phyloP scores from a whole-genome alignment of 352 stramenopile genomes.

The Hyaloperonospora brassicae region DNA sequence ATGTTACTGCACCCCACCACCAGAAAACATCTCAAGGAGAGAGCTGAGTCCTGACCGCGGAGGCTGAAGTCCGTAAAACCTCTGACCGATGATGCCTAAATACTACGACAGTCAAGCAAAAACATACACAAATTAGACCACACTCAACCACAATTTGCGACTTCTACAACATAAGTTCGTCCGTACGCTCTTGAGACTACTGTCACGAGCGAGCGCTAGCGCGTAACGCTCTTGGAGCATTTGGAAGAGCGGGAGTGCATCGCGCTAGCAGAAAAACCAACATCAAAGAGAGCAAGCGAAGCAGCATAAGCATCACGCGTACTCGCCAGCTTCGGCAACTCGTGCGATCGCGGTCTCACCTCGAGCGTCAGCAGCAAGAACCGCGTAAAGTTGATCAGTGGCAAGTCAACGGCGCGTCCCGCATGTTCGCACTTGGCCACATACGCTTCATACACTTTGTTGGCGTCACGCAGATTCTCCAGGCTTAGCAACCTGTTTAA shows the following conservation, averaged over 20 bases:
- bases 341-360: slow-evolving; percentile 9
- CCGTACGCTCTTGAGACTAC: slow-evolving; percentile 72
- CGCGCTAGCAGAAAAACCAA: slow-evolving; percentile 35
- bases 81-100: slow-evolving; percentile 76
- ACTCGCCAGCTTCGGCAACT: too few relatives aligned
- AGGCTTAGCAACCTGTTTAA: slow-evolving; percentile 55
- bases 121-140: too few relatives aligned
- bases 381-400: slow-evolving; percentile 75
- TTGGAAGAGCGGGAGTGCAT: slow-evolving; percentile 81
- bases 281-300: slow-evolving; percentile 2
- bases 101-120: slow-evolving; percentile 35
- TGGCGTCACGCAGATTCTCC: slow-evolving; percentile 83
- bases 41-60: slow-evolving; percentile 71
- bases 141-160: too few relatives aligned
- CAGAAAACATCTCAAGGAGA: slow-evolving; percentile 77
- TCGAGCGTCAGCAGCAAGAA: slow-evolving; percentile 82
- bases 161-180: not conserved
- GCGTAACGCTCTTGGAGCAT: slow-evolving; percentile 82
- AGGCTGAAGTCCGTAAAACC: slow-evolving; percentile 81
- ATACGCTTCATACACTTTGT: slow-evolving; percentile 67
- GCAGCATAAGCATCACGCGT: not conserved
- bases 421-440: slow-evolving; percentile 39
- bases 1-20: slow-evolving; percentile 48
- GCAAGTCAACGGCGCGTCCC: slow-evolving; percentile 46
- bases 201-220: slow-evolving; percentile 59